phyloP scores from a whole-genome alignment of 768 basidiomycete genomes.

The Mrakia blollopis region DNA sequence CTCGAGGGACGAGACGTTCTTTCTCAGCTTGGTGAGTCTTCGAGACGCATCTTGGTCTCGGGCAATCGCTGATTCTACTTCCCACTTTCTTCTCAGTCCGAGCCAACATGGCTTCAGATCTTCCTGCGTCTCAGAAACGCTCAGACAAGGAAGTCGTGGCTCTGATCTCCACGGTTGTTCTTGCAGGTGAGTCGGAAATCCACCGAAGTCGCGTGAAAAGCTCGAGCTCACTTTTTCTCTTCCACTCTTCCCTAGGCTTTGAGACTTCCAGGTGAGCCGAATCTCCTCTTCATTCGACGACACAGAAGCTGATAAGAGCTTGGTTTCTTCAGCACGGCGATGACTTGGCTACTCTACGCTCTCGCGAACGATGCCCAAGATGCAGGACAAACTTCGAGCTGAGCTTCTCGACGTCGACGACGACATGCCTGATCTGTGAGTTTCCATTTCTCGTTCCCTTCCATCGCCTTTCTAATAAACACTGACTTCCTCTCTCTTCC shows the following conservation, averaged over 20 bases:
- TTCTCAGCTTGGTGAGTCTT: slow-evolving; percentile 41
- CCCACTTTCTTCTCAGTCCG: slow-evolving; percentile 49
- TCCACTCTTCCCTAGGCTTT: slow-evolving; percentile 44
- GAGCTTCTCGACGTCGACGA: slow-evolving; percentile 54
- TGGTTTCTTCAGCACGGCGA: slow-evolving; percentile 67
- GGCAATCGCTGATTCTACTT: background rate
- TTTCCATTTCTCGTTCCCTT: background rate
- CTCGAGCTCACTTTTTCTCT: background rate
- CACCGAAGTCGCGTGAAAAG: background rate
- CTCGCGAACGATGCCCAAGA: slow-evolving; percentile 61
- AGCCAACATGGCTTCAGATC: slow-evolving; percentile 63
- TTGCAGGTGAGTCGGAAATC: background rate
- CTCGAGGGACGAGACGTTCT: background rate
- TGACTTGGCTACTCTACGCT: slow-evolving; percentile 75
- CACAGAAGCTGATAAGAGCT: slow-evolving; percentile 35
- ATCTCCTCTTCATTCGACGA: background rate
- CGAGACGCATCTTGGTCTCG: no score
- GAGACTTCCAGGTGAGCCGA: slow-evolving; percentile 37
- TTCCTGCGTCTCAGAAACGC: slow-evolving; percentile 57
- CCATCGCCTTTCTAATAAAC: background rate
- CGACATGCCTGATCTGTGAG: slow-evolving; percentile 41
- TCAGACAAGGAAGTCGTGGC: slow-evolving; percentile 81
- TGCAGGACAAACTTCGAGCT: slow-evolving; percentile 66
- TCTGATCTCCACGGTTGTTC: slow-evolving; percentile 84
- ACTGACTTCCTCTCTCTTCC: background rate